Percentiles rank a stretch among this genome's conserved stretches.
Conservation (phyloP, 1,284 basidiomycete species). For the Tilletia walkeri region DNA sequence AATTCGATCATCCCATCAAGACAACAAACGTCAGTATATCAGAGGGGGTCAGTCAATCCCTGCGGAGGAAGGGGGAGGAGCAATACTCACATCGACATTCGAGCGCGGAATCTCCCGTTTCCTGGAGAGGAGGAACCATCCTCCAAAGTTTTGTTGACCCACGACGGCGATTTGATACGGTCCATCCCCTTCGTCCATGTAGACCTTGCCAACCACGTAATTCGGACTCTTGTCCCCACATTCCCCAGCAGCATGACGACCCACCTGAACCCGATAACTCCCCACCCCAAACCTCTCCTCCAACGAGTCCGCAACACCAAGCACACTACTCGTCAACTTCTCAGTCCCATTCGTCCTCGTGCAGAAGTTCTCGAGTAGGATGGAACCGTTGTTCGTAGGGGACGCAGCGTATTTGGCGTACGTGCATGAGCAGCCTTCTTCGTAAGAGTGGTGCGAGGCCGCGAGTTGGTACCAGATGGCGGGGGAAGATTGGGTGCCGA, state of each 20-base stretch:
- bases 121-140: conserved; percentile 2
- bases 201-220: background rate
- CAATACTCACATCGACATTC: background rate
- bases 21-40: no score
- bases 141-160: background rate
- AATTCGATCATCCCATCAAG: background rate
- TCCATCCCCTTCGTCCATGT: background rate
- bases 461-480: conserved; percentile 14
- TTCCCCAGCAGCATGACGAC: background rate
- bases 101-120: background rate
- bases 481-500: background rate
- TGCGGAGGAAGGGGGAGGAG: conserved; percentile 3
- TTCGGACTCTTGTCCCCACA: background rate
- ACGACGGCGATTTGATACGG: background rate
- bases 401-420: background rate
- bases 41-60: no score
- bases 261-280: background rate
- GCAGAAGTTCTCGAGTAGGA: conserved; percentile 3
- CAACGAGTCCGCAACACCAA: background rate
- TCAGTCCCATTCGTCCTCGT: background rate
- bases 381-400: background rate
- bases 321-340: background rate
- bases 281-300: background rate
- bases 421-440: background rate
- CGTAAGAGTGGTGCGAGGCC: background rate